phyloP scores from a whole-genome alignment of 495 filamentous ascomycete species.

The Neurospora sp. region DNA sequence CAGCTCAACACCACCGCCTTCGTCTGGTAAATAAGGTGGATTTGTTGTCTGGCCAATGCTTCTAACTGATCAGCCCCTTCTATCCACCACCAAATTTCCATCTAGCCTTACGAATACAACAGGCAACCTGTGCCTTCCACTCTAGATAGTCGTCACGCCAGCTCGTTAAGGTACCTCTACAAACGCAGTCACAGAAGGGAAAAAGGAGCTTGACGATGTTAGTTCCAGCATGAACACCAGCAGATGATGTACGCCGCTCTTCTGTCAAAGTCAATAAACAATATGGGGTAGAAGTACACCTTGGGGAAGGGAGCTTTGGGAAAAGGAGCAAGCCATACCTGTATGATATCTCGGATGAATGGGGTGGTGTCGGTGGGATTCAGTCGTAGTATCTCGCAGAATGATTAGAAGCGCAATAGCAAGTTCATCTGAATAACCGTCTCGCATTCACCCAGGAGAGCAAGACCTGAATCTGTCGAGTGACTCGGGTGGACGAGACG shows the following conservation, averaged over 20 bases:
- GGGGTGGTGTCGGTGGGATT: background rate
- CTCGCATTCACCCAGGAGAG: background rate
- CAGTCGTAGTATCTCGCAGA: background rate
- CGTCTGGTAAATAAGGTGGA: background rate
- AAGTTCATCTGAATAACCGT: background rate
- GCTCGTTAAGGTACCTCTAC: background rate
- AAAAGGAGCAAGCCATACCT: background rate
- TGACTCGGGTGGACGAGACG: background rate
- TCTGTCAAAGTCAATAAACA: background rate
- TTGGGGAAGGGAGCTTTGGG: background rate
- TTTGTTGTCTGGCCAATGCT: background rate
- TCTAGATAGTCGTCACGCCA: background rate
- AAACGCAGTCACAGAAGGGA: background rate
- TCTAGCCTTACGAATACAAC: background rate
- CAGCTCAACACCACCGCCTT: background rate
- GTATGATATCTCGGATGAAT: background rate
- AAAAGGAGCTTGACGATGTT: background rate
- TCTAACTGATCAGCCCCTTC: background rate
- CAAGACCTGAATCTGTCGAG: background rate
- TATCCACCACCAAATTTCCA: background rate
- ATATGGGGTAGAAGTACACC: background rate
- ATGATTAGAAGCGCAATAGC: background rate
- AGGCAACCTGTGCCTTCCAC: background rate
- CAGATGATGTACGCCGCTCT: background rate
- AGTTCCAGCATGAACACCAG: background rate